Conservation (phyloP, 208 protist species). For the Leishmania gerbilli region DNA sequence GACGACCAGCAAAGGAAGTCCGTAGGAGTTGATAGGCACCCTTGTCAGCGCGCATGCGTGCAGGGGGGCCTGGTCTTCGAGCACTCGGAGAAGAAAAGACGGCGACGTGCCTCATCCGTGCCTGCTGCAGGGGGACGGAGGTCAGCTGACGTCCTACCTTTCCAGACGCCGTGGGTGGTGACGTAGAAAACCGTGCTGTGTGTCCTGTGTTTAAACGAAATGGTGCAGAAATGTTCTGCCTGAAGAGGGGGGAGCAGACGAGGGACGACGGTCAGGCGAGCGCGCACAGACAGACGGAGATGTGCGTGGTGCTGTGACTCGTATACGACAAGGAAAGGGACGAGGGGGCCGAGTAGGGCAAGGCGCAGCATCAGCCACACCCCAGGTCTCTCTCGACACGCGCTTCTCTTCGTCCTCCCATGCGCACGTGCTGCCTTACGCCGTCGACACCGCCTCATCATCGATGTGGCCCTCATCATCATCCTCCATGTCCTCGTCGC, state of each 20-base stretch:
- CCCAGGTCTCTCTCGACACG: not conserved
- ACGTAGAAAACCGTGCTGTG: not conserved
- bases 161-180: not conserved
- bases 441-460: constrained; percentile 1
- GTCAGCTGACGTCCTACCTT: not conserved
- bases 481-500: constrained; percentile 6
- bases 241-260: not conserved
- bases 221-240: not conserved
- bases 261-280: not conserved
- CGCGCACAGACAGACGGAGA: not conserved
- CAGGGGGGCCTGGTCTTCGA: not conserved
- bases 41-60: not conserved
- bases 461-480: constrained; percentile 2
- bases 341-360: not conserved
- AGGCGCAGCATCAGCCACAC: not conserved
- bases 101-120: not conserved
- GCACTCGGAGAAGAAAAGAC: not conserved
- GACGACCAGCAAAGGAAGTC: not conserved
- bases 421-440: not conserved
- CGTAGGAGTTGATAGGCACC: not conserved
- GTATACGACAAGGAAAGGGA: not conserved
- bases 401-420: not conserved
- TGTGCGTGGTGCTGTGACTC: not conserved
- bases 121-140: not conserved
- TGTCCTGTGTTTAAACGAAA: not conserved